Evolutionary conservation across 208 protist species (phyloP), one percentile per base, ranked within the genome.

Genomic region (Novymonas esmeraldas): DNA sequence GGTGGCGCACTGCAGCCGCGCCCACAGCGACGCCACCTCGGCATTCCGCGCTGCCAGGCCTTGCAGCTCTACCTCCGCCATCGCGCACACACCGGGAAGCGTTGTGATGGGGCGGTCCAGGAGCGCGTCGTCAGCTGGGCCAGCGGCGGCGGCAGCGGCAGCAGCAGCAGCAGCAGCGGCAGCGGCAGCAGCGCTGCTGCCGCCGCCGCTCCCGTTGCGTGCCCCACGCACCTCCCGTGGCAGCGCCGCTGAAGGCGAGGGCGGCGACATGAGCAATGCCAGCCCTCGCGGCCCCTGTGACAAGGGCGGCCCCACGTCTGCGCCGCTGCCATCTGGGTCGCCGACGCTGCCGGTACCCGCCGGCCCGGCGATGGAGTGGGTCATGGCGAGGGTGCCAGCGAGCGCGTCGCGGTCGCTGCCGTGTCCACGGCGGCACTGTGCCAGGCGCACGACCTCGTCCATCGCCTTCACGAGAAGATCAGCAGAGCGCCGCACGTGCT

Each of bases 371-470:
- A 65, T 51, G 2, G 67, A 73, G 39, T 59, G 48, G 39, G 13
- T 28, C 67, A 74, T 63, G 6, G 44, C 34, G 22, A 51, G 41
- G 14, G 61, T 64, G 34, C 61, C 54, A 33, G 44, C 69, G 39
- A 63, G 36, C 31, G 70, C 31, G 46, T 75, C 61, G 3, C 45
- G 46, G 9, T 64, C 70, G 9, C 46, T 42, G 22, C 61, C 59
- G 54, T 24, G 55, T 2, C 20, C 31, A 28, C 45, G 61, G 49
- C 36, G 46, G 24, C 22, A 36, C 38, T 68, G 44, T 26, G 46
- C 59, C 45, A 75, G 52, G 10, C 70, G 70, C 52, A 75, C 55
- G 34, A 69, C 44, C 48, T 75, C 70, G 55, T 75, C 62, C 7
- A 75, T 69, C 34, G 61, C 70, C 70, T 52, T 68, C 45, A 75